Evolutionary conservation across 768 basidiomycete species (phyloP), one percentile per base, ranked within the genome.

Genomic region (Lactarius akahatsu): DNA sequence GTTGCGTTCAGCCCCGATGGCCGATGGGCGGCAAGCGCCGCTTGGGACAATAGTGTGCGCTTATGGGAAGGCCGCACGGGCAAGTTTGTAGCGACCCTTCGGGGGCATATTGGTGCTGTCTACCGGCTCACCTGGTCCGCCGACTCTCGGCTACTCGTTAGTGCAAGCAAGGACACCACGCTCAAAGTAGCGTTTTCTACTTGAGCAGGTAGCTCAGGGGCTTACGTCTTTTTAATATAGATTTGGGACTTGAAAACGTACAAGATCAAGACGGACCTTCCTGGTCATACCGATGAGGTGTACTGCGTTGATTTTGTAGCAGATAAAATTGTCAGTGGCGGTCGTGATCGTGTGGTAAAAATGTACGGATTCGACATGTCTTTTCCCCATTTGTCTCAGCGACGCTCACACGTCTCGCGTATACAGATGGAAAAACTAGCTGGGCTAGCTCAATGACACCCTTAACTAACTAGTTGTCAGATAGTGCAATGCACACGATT

Each of bases 221-320:
- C 50, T 34, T 9, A 34, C 47, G 11, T 26, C n/a, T 50, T 45
- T 10, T n/a, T 20, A 4, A 4, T 75, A 10, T 34, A 94, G 94
- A 88, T 98, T 28, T 98, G 96, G 96, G 93, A 97, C 76, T 81
- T 98, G 63, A 95, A 93, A 76, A 98, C 94, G 7, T 94, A 92
- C 77, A 98, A 99, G 78, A 86, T 99, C 68, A 91, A 93, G 74
- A 87, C 85, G 8, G 96, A 99, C 76, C 85, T 99, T 20, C 94
- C 95, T 0, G 96, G 96, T 23, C 96, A 99, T 75, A 92, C 91
- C 1, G 96, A 99, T 71, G 96, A 99, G 76, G 96, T 99, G 41
- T 98, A 98, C 78, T 98, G 96, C 73, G 96, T 99, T 18, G 96
- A 98, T 77, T 99, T 97, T 74, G 96, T 99, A 1, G 96, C 95